Percentiles rank a stretch among this genome's conserved stretches.
These are phyloP conservation scores for Skeletonema marinoi DNA, from an alignment of 108 stramenopile genomes.

Conservation along the genomic window DNA sequence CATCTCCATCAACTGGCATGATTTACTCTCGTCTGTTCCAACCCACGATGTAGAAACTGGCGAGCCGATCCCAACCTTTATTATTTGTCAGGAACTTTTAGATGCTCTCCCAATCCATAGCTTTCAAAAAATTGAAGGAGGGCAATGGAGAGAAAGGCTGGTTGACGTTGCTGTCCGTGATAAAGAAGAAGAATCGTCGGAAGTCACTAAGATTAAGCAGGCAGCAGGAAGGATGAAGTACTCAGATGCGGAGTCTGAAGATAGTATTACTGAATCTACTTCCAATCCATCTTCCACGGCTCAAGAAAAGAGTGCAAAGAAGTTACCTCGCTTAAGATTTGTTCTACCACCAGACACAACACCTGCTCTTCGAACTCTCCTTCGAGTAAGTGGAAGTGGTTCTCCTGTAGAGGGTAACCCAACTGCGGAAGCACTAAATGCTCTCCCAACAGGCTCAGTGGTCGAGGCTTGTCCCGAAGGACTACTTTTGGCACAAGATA, in stretches of 20 bases:
- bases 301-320: slow-evolving; percentile 3
- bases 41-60: slow-evolving; percentile 38
- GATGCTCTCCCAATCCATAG: slow-evolving; percentile 96
- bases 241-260: slow-evolving; percentile 14
- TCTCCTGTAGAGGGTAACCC: slow-evolving; percentile 35
- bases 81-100: slow-evolving; percentile 93
- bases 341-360: slow-evolving; percentile 81
- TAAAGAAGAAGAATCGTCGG: slow-evolving; percentile 33
- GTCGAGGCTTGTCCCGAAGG: slow-evolving; percentile 95
- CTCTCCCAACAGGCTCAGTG: slow-evolving; percentile 66
- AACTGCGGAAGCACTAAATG: slow-evolving; percentile 25
- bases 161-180: slow-evolving; percentile 83
- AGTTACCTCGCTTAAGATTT: slow-evolving; percentile 74
- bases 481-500: slow-evolving; percentile 82
- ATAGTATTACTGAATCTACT: not conserved
- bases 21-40: slow-evolving; percentile 60
- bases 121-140: slow-evolving; percentile 86
- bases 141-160: slow-evolving; percentile 93
- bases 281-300: not conserved
- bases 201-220: slow-evolving; percentile 12
- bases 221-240: slow-evolving; percentile 11
- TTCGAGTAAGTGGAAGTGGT: slow-evolving; percentile 51
- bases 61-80: slow-evolving; percentile 55
- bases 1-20: slow-evolving; percentile 79
- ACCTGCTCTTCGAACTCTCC: slow-evolving; percentile 74